phyloP scores from a whole-genome alignment of 768 basidiomycete species.

The Polyporus arcularius region DNA sequence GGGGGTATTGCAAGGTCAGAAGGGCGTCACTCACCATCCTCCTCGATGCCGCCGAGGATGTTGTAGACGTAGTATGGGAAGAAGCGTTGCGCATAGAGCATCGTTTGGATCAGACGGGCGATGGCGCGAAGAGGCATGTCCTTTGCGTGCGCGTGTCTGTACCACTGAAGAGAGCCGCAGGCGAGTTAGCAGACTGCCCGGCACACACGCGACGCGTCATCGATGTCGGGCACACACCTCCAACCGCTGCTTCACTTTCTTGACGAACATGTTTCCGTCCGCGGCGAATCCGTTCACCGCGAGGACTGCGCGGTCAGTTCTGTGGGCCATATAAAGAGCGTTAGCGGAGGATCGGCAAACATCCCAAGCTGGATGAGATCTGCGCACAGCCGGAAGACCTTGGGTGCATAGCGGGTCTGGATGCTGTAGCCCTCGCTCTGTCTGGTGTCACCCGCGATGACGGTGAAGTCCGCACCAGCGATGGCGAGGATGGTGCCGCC shows the following conservation, averaged over 20 bases:
- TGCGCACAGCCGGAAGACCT: constrained; percentile 90
- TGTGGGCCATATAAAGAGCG: constrained; percentile 32
- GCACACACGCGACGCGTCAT: neutral
- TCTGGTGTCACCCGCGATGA: constrained; percentile 95
- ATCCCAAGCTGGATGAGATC: constrained; percentile 6
- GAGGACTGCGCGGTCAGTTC: constrained; percentile 89
- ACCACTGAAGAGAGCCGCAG: constrained; percentile 67
- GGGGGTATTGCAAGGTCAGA: neutral
- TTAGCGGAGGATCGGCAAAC: neutral
- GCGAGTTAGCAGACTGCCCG: neutral
- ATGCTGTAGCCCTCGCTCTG: constrained; percentile 98
- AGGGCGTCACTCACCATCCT: constrained; percentile 73
- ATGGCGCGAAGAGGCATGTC: constrained; percentile 97
- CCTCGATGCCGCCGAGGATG: constrained; percentile 94
- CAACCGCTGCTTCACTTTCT: constrained; percentile 91
- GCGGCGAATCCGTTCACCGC: constrained; percentile 98
- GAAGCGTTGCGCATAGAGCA: constrained; percentile 94
- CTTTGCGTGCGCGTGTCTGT: constrained; percentile 94
- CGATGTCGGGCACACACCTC: constrained; percentile 62
- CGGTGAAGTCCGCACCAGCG: constrained; percentile 89
- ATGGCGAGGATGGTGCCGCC: constrained; percentile 97
- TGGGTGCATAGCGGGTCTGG: constrained; percentile 95
- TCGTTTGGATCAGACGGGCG: constrained; percentile 97
- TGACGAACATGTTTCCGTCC: constrained; percentile 97
- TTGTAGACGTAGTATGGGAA: constrained; percentile 99